A percentile compares a stretch with the other conserved stretches of the same genome.
Conservation (phyloP, 805 yeast species). For the Barnettozyma siamensis region DNA sequence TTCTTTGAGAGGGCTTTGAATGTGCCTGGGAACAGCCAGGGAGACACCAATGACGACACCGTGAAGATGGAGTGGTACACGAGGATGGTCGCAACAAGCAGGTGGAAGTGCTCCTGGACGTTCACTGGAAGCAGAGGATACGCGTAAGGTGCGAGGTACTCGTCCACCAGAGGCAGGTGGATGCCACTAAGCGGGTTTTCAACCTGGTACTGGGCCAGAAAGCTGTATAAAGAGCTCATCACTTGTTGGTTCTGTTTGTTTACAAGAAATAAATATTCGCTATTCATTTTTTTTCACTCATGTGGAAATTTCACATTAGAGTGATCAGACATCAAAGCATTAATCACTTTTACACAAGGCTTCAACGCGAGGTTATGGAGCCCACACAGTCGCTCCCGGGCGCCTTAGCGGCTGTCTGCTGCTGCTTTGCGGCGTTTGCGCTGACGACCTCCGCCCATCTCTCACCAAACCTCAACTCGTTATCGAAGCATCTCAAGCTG, state of each 20-base stretch:
- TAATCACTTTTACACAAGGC: too few species aligned
- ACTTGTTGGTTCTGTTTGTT: background rate
- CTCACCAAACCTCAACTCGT: slow-evolving; percentile 68
- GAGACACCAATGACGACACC: slow-evolving; percentile 19
- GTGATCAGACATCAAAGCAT: too few species aligned
- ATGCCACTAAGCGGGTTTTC: slow-evolving; percentile 24
- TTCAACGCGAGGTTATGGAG: too few species aligned
- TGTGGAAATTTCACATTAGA: too few species aligned
- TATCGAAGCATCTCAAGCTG: slow-evolving; percentile 56
- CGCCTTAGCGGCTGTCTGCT: background rate
- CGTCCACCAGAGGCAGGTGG: slow-evolving; percentile 26
- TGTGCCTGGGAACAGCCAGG: slow-evolving; percentile 17
- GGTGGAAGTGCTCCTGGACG: slow-evolving; percentile 28
- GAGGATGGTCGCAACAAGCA: slow-evolving; percentile 24
- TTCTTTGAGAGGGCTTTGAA: slow-evolving; percentile 29
- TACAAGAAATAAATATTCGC: too few species aligned
- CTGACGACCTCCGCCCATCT: slow-evolving; percentile 76
- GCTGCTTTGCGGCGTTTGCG: slow-evolving; percentile 60
- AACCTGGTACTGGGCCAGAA: slow-evolving; percentile 5
- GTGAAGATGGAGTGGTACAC: slow-evolving; percentile 27
- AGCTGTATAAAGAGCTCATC: slow-evolving; percentile 1
- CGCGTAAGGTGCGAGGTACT: slow-evolving; percentile 16
- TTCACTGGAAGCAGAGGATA: slow-evolving; percentile 20
- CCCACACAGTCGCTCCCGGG: background rate
- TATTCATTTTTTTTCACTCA: too few species aligned